A percentile compares a stretch with the other conserved stretches of the same genome.
These are phyloP conservation scores for Melampsora larici-populina DNA, from an alignment of 1,284 basidiomycete genomes.

Conservation along the genomic window DNA sequence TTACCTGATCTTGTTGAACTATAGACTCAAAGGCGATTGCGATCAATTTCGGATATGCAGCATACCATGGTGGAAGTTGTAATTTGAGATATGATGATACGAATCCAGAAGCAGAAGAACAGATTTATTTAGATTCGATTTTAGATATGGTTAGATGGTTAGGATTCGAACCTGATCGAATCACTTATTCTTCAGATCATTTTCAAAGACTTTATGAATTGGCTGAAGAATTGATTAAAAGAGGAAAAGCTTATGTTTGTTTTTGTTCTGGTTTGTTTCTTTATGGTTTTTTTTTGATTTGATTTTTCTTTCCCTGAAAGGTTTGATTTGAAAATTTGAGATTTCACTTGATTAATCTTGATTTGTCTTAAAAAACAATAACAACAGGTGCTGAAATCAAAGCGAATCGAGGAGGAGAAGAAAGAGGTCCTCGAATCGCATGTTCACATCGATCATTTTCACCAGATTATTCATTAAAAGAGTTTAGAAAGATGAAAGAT, in stretches of 20 bases:
- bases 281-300: neutral
- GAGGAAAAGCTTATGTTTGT: conserved; percentile 91
- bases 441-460: conserved; percentile 82
- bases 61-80: conserved; percentile 80
- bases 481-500: conserved; percentile 89
- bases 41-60: conserved; percentile 95
- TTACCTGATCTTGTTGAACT: neutral
- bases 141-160: conserved; percentile 94
- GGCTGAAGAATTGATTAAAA: conserved; percentile 83
- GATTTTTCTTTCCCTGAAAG: conserved; percentile 10
- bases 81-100: conserved; percentile 98
- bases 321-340: too few relatives aligned
- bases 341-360: too few relatives aligned
- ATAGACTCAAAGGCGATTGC: conserved; percentile 91
- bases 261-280: conserved; percentile 80
- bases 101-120: conserved; percentile 97
- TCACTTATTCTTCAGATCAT: conserved; percentile 98
- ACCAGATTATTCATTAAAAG: conserved; percentile 73
- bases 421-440: conserved; percentile 76
- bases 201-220: conserved; percentile 84
- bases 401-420: conserved; percentile 74
- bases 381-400: conserved; percentile 89
- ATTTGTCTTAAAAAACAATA: too few relatives aligned
- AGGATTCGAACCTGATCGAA: conserved; percentile 96
- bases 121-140: conserved; percentile 91